Percentiles rank a stretch among this genome's conserved stretches.
Conservation (phyloP, 441 rosid species). For the Cnidoscolus chayamansa region DNA sequence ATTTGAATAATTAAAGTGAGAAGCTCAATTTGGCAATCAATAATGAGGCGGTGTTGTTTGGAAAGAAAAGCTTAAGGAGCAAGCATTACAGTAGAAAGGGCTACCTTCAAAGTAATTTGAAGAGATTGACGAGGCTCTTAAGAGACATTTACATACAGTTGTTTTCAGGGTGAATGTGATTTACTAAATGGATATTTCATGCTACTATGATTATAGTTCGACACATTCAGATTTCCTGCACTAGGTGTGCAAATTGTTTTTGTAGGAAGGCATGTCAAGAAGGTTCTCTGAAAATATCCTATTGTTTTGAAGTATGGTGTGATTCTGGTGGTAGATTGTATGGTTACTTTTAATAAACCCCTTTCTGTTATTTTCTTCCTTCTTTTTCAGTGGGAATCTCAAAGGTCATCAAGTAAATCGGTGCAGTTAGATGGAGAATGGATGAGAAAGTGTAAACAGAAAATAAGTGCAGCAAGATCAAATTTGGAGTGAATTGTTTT, state of each 20-base stretch:
- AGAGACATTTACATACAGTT: background rate
- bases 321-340: background rate
- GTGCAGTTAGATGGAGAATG: no score
- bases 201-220: background rate
- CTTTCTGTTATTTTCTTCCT: no score
- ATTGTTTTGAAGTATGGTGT: no score
- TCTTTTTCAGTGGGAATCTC: no score
- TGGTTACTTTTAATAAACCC: background rate
- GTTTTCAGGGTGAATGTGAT: background rate
- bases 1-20: background rate
- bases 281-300: background rate
- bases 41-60: background rate
- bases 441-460: no score
- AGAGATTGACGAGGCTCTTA: background rate
- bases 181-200: background rate
- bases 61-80: background rate
- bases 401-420: no score
- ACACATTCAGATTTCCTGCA: background rate
- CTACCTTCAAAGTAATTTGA: background rate
- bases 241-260: no score
- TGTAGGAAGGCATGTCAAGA: background rate
- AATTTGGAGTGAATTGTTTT: no score
- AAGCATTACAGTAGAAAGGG: background rate
- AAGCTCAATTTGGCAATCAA: conserved; percentile 4
- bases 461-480: no score